phyloP scores from a whole-genome alignment of 2,329 filamentous ascomycete genomes.

The Colletotrichum ledebouriae region DNA sequence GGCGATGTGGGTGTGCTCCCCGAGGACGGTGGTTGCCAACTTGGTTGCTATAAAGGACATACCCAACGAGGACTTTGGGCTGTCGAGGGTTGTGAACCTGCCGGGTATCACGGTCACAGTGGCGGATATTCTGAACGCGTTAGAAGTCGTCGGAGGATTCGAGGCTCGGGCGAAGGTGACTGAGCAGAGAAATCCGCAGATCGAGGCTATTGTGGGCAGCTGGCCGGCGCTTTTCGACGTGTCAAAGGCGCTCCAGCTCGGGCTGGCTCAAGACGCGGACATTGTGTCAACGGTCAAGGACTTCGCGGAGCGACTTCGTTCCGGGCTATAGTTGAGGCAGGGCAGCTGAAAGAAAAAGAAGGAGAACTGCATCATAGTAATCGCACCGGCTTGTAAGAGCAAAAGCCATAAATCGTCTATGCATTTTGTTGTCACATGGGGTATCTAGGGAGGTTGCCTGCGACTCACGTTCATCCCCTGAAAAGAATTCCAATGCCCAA shows the following conservation, averaged over 20 bases:
- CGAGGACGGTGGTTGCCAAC: slow-evolving; percentile 60
- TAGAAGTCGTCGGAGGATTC: slow-evolving; percentile 62
- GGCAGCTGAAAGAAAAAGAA: neutral
- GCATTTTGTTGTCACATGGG: slow-evolving; percentile 33
- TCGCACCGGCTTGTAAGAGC: neutral
- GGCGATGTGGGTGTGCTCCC: slow-evolving; percentile 63
- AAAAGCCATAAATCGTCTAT: slow-evolving; percentile 37
- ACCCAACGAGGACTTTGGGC: slow-evolving; percentile 54
- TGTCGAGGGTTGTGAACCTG: slow-evolving; percentile 62
- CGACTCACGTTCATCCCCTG: slow-evolving; percentile 33
- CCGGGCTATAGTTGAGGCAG: neutral
- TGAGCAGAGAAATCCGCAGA: slow-evolving; percentile 61
- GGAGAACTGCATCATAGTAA: neutral
- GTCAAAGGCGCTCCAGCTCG: slow-evolving; percentile 65
- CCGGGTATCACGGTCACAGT: slow-evolving; percentile 66
- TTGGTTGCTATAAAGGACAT: slow-evolving; percentile 59
- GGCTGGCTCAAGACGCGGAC: slow-evolving; percentile 61
- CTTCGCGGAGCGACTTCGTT: slow-evolving; percentile 21
- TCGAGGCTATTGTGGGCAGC: slow-evolving; percentile 64
- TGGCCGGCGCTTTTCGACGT: slow-evolving; percentile 68
- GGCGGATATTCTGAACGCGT: slow-evolving; percentile 65
- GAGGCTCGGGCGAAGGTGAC: slow-evolving; percentile 59
- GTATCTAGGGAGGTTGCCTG: slow-evolving; percentile 39
- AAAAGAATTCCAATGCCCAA: slow-evolving; percentile 19
- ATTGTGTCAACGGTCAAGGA: slow-evolving; percentile 51